phyloP scores from a whole-genome alignment of 257 asterid genomes.

The Voacanga thouarsii region DNA sequence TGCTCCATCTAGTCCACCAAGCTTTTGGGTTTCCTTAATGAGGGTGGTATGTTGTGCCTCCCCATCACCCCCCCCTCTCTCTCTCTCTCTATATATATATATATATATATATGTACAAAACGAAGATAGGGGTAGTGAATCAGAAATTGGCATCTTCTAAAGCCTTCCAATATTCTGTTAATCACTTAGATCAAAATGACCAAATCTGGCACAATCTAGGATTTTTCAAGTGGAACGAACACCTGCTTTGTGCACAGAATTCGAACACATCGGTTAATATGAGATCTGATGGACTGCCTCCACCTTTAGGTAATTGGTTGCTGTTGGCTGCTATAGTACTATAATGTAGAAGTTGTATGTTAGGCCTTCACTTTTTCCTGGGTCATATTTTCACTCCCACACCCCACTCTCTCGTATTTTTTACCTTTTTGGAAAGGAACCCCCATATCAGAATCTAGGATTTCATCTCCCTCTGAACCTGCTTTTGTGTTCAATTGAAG shows the following conservation, averaged over 20 bases:
- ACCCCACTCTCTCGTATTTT: not conserved
- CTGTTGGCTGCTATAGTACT: not conserved
- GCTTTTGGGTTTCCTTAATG: conserved; percentile 87
- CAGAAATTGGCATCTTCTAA: not conserved
- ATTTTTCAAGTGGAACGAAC: not conserved
- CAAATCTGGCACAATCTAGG: not conserved
- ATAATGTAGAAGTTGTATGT: not conserved
- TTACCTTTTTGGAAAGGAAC: not conserved
- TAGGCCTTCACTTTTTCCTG: not conserved
- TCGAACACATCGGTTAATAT: not conserved
- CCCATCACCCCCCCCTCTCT: no score
- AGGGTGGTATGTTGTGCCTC: conserved; percentile 68
- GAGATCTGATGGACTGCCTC: not conserved
- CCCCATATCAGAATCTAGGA: not conserved
- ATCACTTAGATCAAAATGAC: not conserved
- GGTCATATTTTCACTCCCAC: no score
- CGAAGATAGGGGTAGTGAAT: not conserved
- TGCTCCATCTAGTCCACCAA: conserved; percentile 80
- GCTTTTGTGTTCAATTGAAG: not conserved
- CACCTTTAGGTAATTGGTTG: not conserved
- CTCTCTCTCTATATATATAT: not conserved
- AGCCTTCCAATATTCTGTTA: not conserved
- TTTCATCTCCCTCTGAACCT: not conserved
- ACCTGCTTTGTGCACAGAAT: not conserved
- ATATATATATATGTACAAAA: no score